Conservation (phyloP, 2,329 filamentous ascomycete species). For the Didymella keratinophila region DNA sequence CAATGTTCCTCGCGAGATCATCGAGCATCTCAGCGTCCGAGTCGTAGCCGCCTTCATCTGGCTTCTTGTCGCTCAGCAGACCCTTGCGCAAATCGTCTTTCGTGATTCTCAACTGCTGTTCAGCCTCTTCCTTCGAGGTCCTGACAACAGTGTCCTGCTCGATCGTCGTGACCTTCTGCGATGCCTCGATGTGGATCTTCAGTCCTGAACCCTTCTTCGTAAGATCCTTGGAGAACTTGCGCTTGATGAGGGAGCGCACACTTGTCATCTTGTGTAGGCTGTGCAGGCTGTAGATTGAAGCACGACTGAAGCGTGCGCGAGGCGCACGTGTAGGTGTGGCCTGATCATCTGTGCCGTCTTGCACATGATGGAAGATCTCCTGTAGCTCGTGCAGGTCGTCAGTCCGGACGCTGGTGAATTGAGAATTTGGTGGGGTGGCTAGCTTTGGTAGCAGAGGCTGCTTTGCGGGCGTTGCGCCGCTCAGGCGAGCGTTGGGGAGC, state of each 20-base stretch:
- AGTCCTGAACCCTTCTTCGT: constrained; percentile 23
- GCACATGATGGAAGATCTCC: constrained; percentile 45
- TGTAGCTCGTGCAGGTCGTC: constrained; percentile 46
- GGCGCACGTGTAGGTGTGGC: constrained; percentile 25
- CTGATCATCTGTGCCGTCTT: constrained; percentile 21
- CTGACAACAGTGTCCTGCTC: constrained; percentile 39
- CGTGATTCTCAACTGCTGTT: constrained; percentile 40
- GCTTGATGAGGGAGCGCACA: constrained; percentile 45
- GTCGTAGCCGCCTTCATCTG: constrained; percentile 49
- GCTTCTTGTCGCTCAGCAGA: constrained; percentile 42
- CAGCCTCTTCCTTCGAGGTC: constrained; percentile 26
- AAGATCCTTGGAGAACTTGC: constrained; percentile 43
- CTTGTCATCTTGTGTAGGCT: constrained; percentile 48
- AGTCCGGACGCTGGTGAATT: constrained; percentile 41
- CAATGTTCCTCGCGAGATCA: constrained; percentile 42
- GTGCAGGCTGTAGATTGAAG: constrained; percentile 43
- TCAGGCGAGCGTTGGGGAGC: constrained; percentile 45
- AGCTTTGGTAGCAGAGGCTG: constrained; percentile 35
- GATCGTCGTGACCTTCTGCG: constrained; percentile 14
- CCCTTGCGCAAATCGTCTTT: constrained; percentile 45
- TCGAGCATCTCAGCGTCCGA: constrained; percentile 48
- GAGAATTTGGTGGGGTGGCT: constrained; percentile 32
- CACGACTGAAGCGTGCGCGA: constrained; percentile 34
- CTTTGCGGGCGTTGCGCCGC: constrained; percentile 36
- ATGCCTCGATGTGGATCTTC: constrained; percentile 11